A percentile compares a stretch with the other conserved stretches of the same genome.
These are phyloP conservation scores for Akanthomyces dipterigenus DNA, from an alignment of 2,329 filamentous ascomycete species.

Conservation along the genomic window DNA sequence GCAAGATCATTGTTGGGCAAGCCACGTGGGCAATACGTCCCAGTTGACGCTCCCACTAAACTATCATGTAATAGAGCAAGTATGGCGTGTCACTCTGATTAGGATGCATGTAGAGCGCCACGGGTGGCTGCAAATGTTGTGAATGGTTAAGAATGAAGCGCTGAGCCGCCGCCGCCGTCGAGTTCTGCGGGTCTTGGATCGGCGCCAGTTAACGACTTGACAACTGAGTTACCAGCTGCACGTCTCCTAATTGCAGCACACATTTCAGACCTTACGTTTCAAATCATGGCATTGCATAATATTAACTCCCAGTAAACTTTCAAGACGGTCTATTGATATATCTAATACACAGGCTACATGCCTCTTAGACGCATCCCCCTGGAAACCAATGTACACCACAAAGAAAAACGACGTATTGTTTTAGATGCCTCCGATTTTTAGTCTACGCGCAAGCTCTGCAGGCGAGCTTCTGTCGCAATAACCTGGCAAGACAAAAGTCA, in stretches of 20 bases:
- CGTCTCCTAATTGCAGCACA: background rate
- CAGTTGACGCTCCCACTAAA: background rate
- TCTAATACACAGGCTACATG: slow-evolving; percentile 26
- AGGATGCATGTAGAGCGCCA: background rate
- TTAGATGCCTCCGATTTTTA: slow-evolving; percentile 35
- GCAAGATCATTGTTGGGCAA: background rate
- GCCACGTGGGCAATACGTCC: background rate
- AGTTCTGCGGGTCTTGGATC: background rate
- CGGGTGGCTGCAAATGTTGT: background rate
- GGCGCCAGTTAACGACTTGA: background rate
- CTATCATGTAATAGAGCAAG: background rate
- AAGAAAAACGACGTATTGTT: slow-evolving; percentile 24
- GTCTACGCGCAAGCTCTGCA: slow-evolving; percentile 82
- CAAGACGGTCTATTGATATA: slow-evolving; percentile 25
- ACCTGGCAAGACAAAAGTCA: slow-evolving; percentile 48
- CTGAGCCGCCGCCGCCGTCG: background rate
- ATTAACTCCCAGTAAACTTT: background rate
- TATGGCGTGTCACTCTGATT: background rate
- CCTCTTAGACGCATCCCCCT: slow-evolving; percentile 20
- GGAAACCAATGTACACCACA: slow-evolving; percentile 29
- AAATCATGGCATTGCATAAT: background rate
- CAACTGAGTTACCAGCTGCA: background rate
- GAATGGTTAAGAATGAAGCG: background rate
- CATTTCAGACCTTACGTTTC: too few species aligned
- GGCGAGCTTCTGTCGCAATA: slow-evolving; percentile 80